Evolutionary conservation across 1,284 basidiomycete species (phyloP).

Genomic region (Thelephora terrestris): DNA sequence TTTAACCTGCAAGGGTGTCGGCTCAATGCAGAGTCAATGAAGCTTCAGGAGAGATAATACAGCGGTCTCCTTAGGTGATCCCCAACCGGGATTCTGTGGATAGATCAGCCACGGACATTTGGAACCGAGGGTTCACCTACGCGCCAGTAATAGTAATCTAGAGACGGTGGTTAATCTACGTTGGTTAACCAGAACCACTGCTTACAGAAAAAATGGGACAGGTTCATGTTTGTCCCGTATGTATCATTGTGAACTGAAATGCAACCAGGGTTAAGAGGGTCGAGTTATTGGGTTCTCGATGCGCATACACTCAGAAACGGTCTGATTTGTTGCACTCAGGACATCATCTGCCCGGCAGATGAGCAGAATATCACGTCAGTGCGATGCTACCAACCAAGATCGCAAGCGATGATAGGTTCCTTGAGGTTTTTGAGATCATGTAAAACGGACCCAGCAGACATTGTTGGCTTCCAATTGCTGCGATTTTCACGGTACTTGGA

Average conservation of each 20-base stretch:
- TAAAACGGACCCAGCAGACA: neutral
- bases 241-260: slow-evolving; percentile 61
- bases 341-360: slow-evolving; percentile 55
- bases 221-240: slow-evolving; percentile 41
- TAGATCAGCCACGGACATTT: neutral
- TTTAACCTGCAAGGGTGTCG: slow-evolving; percentile 25
- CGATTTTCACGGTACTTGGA: too few relatives aligned
- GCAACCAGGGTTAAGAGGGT: slow-evolving; percentile 6
- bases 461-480: neutral
- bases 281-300: neutral
- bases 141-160: slow-evolving; percentile 52
- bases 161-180: slow-evolving; percentile 7
- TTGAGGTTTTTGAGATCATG: neutral
- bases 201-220: slow-evolving; percentile 60
- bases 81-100: slow-evolving; percentile 59
- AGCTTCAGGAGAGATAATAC: neutral
- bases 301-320: slow-evolving; percentile 53
- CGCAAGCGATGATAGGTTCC: neutral
- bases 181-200: slow-evolving; percentile 1
- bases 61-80: slow-evolving; percentile 49
- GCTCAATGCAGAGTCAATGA: neutral
- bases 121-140: neutral
- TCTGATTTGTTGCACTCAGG: slow-evolving; percentile 56
- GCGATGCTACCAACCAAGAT: neutral
- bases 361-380: neutral